These are phyloP conservation scores for Aspergillus latus DNA, from an alignment of 2,329 filamentous ascomycete genomes.

Conservation along the genomic window DNA sequence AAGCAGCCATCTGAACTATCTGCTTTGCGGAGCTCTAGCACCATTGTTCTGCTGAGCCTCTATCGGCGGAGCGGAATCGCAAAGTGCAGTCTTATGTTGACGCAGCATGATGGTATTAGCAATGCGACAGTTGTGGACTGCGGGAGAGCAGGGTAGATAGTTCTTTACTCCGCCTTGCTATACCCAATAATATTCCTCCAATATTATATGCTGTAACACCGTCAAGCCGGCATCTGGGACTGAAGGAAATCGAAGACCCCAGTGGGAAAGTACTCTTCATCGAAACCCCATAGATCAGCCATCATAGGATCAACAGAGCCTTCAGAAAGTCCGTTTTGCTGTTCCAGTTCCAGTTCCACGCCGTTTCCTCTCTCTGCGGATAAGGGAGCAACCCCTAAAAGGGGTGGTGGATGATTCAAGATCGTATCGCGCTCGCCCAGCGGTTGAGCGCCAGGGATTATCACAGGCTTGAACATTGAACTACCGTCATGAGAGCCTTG, in stretches of 20 bases:
- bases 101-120: too few species aligned
- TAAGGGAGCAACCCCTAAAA: conserved; percentile 39
- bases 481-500: conserved; percentile 27
- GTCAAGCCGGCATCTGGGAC: conserved; percentile 43
- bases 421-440: conserved; percentile 39
- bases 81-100: too few species aligned
- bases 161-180: not conserved
- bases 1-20: too few species aligned
- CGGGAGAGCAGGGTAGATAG: not conserved
- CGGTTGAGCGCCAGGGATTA: conserved; percentile 39
- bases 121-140: not conserved
- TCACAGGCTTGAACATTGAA: conserved; percentile 38
- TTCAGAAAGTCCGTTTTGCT: conserved; percentile 36
- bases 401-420: conserved; percentile 36
- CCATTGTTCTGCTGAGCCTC: too few species aligned
- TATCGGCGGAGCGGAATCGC: too few species aligned
- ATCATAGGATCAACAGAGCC: conserved; percentile 43
- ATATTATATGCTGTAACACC: not conserved
- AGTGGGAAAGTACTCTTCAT: conserved; percentile 44
- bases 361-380: conserved; percentile 41
- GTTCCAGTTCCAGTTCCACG: conserved; percentile 26
- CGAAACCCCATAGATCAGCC: conserved; percentile 43
- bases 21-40: too few species aligned
- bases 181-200: not conserved
- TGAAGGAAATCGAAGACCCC: conserved; percentile 44